Evolutionary conservation across 345 rosid species (phyloP).

Genomic region (Bretschneidera sinensis): DNA sequence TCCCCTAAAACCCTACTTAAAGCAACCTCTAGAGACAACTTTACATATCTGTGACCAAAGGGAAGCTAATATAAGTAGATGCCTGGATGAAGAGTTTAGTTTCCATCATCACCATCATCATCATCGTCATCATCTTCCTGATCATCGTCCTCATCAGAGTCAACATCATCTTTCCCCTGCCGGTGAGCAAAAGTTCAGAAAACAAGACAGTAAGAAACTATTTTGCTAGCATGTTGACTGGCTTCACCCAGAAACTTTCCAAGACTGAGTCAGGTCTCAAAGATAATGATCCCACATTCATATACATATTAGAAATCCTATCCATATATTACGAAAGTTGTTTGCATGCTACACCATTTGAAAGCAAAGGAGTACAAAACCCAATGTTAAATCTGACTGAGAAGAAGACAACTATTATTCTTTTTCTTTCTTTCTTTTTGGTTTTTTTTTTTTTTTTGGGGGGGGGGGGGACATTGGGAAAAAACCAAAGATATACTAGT

Average conservation of each 20-base stretch:
- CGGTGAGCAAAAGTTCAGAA: slow-evolving; percentile 2
- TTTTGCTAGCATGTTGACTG: background rate
- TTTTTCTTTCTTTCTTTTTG: too few relatives aligned
- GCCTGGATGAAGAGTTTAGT: slow-evolving; percentile 15
- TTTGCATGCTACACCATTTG: background rate
- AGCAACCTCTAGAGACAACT: slow-evolving; percentile 31
- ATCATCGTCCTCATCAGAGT: slow-evolving; percentile 35
- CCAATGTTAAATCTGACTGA: too few relatives aligned
- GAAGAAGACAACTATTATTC: too few relatives aligned
- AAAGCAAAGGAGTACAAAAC: too few relatives aligned
- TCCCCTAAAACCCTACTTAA: slow-evolving; percentile 22
- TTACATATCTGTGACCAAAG: slow-evolving; percentile 26
- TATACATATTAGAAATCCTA: too few relatives aligned
- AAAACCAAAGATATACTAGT: too few relatives aligned
- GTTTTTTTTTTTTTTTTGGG: too few relatives aligned
- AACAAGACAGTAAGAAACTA: background rate
- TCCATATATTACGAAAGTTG: background rate
- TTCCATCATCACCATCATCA: slow-evolving; percentile 23
- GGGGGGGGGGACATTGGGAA: too few relatives aligned
- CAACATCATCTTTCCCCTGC: slow-evolving; percentile 42
- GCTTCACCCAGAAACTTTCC: too few relatives aligned
- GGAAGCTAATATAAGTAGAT: slow-evolving; percentile 5
- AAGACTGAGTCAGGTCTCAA: background rate
- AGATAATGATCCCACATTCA: background rate
- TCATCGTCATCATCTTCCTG: slow-evolving; percentile 29